phyloP scores from a whole-genome alignment of 2,329 filamentous ascomycete genomes.

The Eurotiales sp. region DNA sequence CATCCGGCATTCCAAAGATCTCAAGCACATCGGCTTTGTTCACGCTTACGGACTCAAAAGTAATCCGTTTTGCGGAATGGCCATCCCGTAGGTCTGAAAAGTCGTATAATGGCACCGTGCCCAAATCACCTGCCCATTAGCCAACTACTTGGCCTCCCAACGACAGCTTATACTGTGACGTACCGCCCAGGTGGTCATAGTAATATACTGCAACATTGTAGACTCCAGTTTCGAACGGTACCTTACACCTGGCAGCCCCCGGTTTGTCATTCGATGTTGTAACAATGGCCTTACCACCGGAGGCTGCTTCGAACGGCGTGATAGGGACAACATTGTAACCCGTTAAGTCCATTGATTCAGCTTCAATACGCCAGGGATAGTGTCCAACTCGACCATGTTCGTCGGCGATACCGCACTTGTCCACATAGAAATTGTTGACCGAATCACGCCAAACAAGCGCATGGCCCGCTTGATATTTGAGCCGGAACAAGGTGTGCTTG shows the following conservation, averaged over 20 bases:
- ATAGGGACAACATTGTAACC: conserved; percentile 56
- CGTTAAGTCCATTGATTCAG: conserved; percentile 60
- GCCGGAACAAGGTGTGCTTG: conserved; percentile 55
- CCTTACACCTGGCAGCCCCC: conserved; percentile 46
- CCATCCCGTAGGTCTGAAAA: conserved; percentile 60
- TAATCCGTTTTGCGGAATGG: conserved; percentile 61
- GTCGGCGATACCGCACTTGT: conserved; percentile 60
- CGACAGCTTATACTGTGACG: conserved; percentile 53
- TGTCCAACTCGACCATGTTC: conserved; percentile 53
- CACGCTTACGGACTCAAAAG: conserved; percentile 52
- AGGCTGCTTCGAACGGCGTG: conserved; percentile 58
- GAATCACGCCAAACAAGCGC: conserved; percentile 67
- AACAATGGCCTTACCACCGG: conserved; percentile 53
- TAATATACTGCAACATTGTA: conserved; percentile 67
- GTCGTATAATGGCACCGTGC: conserved; percentile 57
- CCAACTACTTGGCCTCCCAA: conserved; percentile 54
- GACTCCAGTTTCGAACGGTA: conserved; percentile 49
- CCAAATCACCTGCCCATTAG: conserved; percentile 58
- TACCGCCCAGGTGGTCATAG: conserved; percentile 59
- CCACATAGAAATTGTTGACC: conserved; percentile 62
- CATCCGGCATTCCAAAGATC: conserved; percentile 57
- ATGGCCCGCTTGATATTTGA: conserved; percentile 66
- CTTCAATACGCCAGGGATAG: conserved; percentile 65
- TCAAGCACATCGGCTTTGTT: conserved; percentile 51
- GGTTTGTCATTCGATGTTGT: conserved; percentile 51